Conservation (phyloP, 768 basidiomycete species). For the Postia placenta region DNA sequence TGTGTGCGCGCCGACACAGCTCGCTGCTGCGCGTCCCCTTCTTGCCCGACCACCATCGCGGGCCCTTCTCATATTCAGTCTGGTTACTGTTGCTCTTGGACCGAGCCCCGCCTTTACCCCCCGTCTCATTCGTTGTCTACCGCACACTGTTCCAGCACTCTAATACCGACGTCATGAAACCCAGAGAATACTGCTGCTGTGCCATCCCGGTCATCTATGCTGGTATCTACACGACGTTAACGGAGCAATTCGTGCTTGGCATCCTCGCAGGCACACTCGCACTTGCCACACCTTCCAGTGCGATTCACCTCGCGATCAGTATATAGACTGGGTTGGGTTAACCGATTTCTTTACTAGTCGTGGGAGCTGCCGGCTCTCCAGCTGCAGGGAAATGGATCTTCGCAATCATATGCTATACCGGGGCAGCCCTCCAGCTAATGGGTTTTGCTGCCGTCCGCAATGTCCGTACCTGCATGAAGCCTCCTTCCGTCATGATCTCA, state of each 20-base stretch:
- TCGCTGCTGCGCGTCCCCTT: not conserved
- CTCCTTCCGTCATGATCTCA: not conserved
- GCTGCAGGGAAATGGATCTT: conserved; percentile 70
- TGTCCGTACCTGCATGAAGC: too few relatives aligned
- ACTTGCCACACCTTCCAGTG: conserved; percentile 75
- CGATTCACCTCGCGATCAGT: conserved; percentile 25
- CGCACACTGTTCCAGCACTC: too few relatives aligned
- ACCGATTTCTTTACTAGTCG: conserved; percentile 30
- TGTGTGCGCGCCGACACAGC: not conserved
- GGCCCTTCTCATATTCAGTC: too few relatives aligned
- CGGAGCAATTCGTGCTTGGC: conserved; percentile 68
- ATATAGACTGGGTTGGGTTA: not conserved
- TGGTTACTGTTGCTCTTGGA: too few relatives aligned
- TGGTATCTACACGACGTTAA: conserved; percentile 78
- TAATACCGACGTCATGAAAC: conserved; percentile 54
- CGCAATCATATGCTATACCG: conserved; percentile 68
- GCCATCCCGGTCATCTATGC: conserved; percentile 88
- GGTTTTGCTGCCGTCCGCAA: conserved; percentile 82
- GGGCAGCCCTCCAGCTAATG: conserved; percentile 69
- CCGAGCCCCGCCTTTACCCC: too few relatives aligned
- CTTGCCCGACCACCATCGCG: conserved; percentile 7
- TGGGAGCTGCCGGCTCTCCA: conserved; percentile 84
- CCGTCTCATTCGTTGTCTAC: not conserved
- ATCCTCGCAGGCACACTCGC: conserved; percentile 67
- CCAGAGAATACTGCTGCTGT: conserved; percentile 88